Evolutionary conservation across 2,329 filamentous ascomycete species (phyloP).

Genomic region (Aspergillus viridinutans): DNA sequence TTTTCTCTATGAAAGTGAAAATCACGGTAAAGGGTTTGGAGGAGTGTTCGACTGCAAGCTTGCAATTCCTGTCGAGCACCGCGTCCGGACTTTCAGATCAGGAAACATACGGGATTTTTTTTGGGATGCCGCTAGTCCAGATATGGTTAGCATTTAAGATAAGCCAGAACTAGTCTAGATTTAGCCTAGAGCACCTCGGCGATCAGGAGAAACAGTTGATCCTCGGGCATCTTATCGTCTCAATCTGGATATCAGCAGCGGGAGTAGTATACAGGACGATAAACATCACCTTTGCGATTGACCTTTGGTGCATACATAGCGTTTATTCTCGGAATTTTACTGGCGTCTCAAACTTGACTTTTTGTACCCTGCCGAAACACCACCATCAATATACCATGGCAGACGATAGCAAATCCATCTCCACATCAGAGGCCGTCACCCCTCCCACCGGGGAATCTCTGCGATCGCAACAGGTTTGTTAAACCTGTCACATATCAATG

Average conservation of each 20-base stretch:
- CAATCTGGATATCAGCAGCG: background rate
- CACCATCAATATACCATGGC: conserved; percentile 13
- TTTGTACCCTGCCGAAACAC: background rate
- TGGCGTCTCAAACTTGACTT: background rate
- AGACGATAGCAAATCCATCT: conserved; percentile 15
- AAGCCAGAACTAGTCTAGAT: conserved; percentile 14
- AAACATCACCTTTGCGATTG: conserved; percentile 1
- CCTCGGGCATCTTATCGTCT: conserved; percentile 20
- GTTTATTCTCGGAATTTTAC: background rate
- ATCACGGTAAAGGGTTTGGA: conserved; percentile 7
- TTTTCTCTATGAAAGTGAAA: conserved; percentile 16
- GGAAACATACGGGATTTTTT: conserved; percentile 31
- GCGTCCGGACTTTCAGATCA: conserved; percentile 11
- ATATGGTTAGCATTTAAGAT: conserved; percentile 11
- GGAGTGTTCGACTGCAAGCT: background rate
- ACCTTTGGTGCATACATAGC: background rate
- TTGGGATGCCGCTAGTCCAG: conserved; percentile 24
- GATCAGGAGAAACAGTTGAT: conserved; percentile 19
- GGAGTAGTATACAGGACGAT: background rate
- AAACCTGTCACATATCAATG: background rate
- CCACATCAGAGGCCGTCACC: conserved; percentile 14
- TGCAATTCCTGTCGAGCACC: background rate
- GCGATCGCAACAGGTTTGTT: conserved; percentile 21
- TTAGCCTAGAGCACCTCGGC: conserved; percentile 3
- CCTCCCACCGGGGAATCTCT: conserved; percentile 16